Base-by-base conservation (phyloP, 208 protist genomes). In the Balamuthia mandrillaris region DNA sequence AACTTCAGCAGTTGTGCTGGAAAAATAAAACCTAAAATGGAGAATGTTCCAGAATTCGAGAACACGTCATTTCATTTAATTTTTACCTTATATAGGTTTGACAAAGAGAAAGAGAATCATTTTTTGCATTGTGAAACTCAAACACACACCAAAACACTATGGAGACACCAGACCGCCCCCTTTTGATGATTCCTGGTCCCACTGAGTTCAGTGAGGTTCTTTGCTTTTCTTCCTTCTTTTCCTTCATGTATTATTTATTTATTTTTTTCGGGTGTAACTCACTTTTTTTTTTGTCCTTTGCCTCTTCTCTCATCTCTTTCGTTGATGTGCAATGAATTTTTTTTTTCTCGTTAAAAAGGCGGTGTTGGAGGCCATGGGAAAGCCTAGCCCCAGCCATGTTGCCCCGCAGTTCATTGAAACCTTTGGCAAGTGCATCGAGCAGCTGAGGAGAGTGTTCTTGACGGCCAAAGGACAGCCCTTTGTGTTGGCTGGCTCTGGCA, bases 171-270 rank as follows among this genome's bases (percentile, higher is more conserved):
- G 63, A 45, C 37, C 63, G 63, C 29, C 78, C 52, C n/a, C 44
- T 87, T 29, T 35, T 87, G 0, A 87, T 87, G 84, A 87, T 87
- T 74, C 84, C 84, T 5, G 84, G 84, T 16, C 84, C 84, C 21
- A 84, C 72, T 39, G 84, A 87, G 72, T 66, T 81, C 56, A 27
- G 27, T 10, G 75, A 65, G 49, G 75, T 87, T 9, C 65, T 74
- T 35, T 21, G 49, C 0, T 74, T 42, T 9, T 16, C 49, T n/a
- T 74, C 65, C 18, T 42, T 74, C 10, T 42, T 42, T 24, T 51
- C 65, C 35, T 42, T 74, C 1, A 74, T 35, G 65, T 74, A 0
- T n/a, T n/a, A n/a, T n/a, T n/a, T n/a, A n/a, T n/a, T n/a, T n/a
- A n/a, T n/a, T n/a, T n/a, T n/a, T n/a, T n/a, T n/a, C n/a, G n/a